Evolutionary conservation across 495 filamentous ascomycete species (phyloP), one percentile per base, ranked within the genome.

Genomic region (Coniosporium apollinis): DNA sequence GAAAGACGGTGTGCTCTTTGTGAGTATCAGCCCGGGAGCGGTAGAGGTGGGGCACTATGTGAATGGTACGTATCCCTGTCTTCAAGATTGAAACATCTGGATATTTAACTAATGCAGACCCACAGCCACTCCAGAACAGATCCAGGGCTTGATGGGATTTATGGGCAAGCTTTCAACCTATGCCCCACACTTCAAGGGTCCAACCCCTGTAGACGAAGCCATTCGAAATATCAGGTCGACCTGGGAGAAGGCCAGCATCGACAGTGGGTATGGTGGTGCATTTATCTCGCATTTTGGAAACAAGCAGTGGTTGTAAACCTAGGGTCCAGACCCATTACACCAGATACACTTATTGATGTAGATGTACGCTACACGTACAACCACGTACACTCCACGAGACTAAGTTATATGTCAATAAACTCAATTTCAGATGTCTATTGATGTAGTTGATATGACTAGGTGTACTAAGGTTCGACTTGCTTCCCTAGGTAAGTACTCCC

Each of bases 271-370:
- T 39, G 65, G 56, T 5, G 72, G 72, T 3, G 40, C 56, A 0
- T 70, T 68, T 44, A 20, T 74, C 0, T 72, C 68, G 4, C 70
- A 74, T 19, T 43, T 51, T 36, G 69, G 69, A 4, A 69, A 62
- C 35, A 65, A 67, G 48, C 52, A 62, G 36, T 71, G 67, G 65
- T 25, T 60, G 8, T 42, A 26, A 44, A 19, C 15, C 19, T 17
- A 19, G 32, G 15, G 5, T 34, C 15, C 15, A 19, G 15, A 34
- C n/a, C 15, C 6, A 34, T 17, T 34, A 19, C 32, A 26, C 24
- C 24, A 26, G 24, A 26, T 26, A 26, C 24, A 26, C 24, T 26
- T 26, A 13, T 26, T 26, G 13, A 26, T 26, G 13, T 26, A 26
- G 24, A 13, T 26, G 24, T 26, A 26, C 24, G 24, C 24, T 26